Evolutionary conservation across 2,329 filamentous ascomycete genomes (phyloP).

Genomic region (Nemania sp.): DNA sequence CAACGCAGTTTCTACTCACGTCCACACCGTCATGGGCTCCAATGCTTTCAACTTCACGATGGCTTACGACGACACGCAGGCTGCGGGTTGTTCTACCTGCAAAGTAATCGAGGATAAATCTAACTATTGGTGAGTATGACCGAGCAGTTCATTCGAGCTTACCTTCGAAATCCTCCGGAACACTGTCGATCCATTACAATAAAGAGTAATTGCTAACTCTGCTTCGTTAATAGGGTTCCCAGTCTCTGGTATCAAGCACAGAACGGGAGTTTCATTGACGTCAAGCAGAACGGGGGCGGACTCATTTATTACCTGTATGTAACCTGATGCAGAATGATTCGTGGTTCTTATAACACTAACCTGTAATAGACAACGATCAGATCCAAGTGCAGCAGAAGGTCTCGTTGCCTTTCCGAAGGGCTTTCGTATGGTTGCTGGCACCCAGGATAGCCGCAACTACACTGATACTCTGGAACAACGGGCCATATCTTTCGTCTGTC

Average conservation of each 20-base stretch:
- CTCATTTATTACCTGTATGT: slow-evolving; percentile 60
- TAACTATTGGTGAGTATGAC: no score
- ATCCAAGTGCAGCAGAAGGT: slow-evolving; percentile 48
- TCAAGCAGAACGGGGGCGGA: slow-evolving; percentile 46
- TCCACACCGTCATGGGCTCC: slow-evolving; percentile 65
- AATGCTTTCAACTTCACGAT: slow-evolving; percentile 61
- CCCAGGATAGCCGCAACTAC: slow-evolving; percentile 55
- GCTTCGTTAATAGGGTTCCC: no score
- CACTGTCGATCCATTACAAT: no score
- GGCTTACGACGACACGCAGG: slow-evolving; percentile 54
- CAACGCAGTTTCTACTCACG: slow-evolving; percentile 56
- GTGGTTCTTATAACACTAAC: slow-evolving; percentile 25
- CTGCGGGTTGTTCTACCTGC: slow-evolving; percentile 66
- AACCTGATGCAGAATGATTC: not conserved
- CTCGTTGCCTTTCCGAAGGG: slow-evolving; percentile 62
- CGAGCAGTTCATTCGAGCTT: no score
- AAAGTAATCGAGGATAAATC: slow-evolving; percentile 63
- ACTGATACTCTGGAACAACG: slow-evolving; percentile 48
- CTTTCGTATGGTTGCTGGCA: slow-evolving; percentile 68
- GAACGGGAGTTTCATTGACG: slow-evolving; percentile 60
- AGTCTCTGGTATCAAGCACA: slow-evolving; percentile 54
- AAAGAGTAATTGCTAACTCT: no score
- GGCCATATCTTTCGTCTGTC: slow-evolving; percentile 61
- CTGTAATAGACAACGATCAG: slow-evolving; percentile 42
- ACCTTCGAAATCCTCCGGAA: no score